Evolutionary conservation across 2,329 filamentous ascomycete species (phyloP), one percentile per base, ranked within the genome.

Genomic region (Aphanocladium album): DNA sequence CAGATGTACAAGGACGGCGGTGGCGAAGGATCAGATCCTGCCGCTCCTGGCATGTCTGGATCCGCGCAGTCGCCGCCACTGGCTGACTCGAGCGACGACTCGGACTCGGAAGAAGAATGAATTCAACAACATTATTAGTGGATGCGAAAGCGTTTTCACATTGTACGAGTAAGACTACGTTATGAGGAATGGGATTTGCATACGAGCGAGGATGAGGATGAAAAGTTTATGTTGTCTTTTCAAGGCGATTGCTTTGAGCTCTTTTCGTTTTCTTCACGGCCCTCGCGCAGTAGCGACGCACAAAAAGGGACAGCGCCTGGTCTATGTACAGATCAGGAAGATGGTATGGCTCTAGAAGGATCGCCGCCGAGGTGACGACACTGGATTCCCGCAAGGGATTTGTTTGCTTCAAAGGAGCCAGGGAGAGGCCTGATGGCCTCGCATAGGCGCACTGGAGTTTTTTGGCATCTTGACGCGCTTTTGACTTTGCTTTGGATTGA

Each of bases 91-190:
- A 75, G 73, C 49, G 78, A 80, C 27, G 77, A 79, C 52, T 80
- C 78, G 2, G 78, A 80, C 51, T 79, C 77, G 41, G 79, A 79
- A 56, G 78, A 79, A 46, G 77, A 79, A 65, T 74, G n/a, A 83
- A 54, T 43, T 17, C 9, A 37, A 11, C 23, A 47, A 49, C 17
- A 27, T 54, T n/a, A 19, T 9, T 41, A 16, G 19, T 54, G 43
- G 9, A 21, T 23, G 58, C 58, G 17, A 8, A 23, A 60, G 49
- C 49, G 41, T n/a, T 19, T 37, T 43, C 23, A 50, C 52, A 45
- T 14, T 61, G 59, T 61, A 61, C 27, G 59, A 61, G 19, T 61
- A 61, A 46, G 52, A 56, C 23, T 52, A 45, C 35, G 25, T 59
- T 23, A 61, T 61, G 45, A 61, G 59, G 23, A 45, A 61, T 51